Percentiles rank a stretch among this genome's conserved stretches.
Evolutionary conservation across 306 rosid species (phyloP).

Genomic region (Neltuma alba): DNA sequence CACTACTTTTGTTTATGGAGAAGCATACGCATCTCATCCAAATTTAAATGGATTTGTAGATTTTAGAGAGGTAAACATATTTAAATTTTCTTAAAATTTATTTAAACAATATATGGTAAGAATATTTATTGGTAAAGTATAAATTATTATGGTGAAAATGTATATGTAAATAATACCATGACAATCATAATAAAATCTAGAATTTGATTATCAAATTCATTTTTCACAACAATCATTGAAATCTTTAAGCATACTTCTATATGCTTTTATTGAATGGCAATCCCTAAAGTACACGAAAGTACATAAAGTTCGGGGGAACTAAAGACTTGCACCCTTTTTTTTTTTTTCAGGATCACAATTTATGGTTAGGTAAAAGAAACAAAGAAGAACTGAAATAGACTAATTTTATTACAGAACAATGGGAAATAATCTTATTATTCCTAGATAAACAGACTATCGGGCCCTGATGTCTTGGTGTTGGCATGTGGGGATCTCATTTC

Average conservation of each 20-base stretch:
- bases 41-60: too few relatives aligned
- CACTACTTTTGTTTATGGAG: too few relatives aligned
- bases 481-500: slow-evolving; percentile 54
- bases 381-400: not conserved
- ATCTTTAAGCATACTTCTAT: not conserved
- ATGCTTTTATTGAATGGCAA: not conserved
- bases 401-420: not conserved
- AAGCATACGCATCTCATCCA: too few relatives aligned
- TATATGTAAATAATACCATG: too few relatives aligned
- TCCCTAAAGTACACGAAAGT: not conserved
- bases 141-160: too few relatives aligned
- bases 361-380: not conserved
- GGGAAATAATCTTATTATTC: not conserved
- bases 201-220: too few relatives aligned
- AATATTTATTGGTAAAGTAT: too few relatives aligned
- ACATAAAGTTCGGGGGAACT: not conserved
- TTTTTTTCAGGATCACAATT: not conserved
- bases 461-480: slow-evolving; percentile 28
- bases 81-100: too few relatives aligned
- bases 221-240: not conserved
- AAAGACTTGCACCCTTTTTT: not conserved
- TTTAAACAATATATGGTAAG: too few relatives aligned
- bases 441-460: not conserved
- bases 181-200: too few relatives aligned
- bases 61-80: too few relatives aligned